Conservation (phyloP, 2,329 filamentous ascomycete species). For the Geosmithia putterillii region DNA sequence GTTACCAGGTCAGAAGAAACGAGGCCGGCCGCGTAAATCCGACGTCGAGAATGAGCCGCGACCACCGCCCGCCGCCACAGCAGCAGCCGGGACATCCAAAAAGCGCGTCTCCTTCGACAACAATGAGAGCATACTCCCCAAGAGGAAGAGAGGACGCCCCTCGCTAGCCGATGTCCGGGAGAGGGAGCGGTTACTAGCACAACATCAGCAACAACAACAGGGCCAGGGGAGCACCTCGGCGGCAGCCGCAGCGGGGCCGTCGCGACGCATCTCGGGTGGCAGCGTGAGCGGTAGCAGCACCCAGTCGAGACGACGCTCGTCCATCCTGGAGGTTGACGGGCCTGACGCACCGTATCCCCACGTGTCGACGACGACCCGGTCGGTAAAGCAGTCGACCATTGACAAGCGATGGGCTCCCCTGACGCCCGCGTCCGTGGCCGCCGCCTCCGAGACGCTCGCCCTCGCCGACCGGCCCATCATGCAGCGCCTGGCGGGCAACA, state of each 20-base stretch:
- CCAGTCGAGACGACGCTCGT: not conserved
- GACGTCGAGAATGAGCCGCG: not conserved
- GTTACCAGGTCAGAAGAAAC: too few species aligned
- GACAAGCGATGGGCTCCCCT: slow-evolving; percentile 56
- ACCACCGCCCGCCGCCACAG: not conserved
- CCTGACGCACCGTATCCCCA: slow-evolving; percentile 31
- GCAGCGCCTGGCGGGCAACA: slow-evolving; percentile 36
- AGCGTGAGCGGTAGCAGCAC: not conserved
- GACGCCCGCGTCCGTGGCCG: slow-evolving; percentile 37
- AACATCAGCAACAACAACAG: not conserved
- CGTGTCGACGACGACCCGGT: slow-evolving; percentile 35
- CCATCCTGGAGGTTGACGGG: not conserved
- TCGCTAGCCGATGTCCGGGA: not conserved
- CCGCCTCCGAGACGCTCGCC: slow-evolving; percentile 41
- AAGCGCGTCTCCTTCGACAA: not conserved
- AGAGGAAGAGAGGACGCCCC: slow-evolving; percentile 2
- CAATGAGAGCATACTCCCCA: not conserved
- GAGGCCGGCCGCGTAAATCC: slow-evolving; percentile 9
- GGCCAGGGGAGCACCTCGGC: slow-evolving; percentile 4
- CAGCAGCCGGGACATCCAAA: not conserved
- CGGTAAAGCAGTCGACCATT: slow-evolving; percentile 51
- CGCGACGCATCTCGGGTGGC: slow-evolving; percentile 3
- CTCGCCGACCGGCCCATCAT: slow-evolving; percentile 51
- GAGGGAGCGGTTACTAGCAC: not conserved
- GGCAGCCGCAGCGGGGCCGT: not conserved